Percentiles rank a stretch among this genome's conserved stretches.
phyloP scores from a whole-genome alignment of 768 basidiomycete genomes.

The Pleurotus ostreatus region DNA sequence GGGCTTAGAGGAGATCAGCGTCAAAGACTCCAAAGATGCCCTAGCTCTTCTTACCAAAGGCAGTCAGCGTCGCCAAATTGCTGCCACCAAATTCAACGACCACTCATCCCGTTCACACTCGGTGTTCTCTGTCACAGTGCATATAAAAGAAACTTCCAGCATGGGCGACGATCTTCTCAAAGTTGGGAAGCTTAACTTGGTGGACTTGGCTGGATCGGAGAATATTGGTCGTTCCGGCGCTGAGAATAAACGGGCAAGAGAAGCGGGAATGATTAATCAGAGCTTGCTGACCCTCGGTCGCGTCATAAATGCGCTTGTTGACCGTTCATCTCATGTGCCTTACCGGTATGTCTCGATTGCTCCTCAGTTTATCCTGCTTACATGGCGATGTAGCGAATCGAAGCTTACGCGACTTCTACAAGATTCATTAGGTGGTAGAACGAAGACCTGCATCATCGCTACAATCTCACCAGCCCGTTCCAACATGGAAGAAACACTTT shows the following conservation, averaged over 20 bases:
- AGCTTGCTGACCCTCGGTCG: conserved; percentile 94
- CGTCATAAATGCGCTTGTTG: conserved; percentile 95
- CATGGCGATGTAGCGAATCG: conserved; percentile 62
- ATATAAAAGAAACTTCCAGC: conserved; percentile 77
- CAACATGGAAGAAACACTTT: conserved; percentile 95
- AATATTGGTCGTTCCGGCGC: conserved; percentile 96
- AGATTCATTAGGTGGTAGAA: conserved; percentile 97
- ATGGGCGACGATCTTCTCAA: conserved; percentile 86
- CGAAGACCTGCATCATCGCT: conserved; percentile 97
- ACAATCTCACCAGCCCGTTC: conserved; percentile 92
- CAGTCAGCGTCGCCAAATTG: conserved; percentile 86
- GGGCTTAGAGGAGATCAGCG: conserved; percentile 86
- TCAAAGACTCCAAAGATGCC: conserved; percentile 80
- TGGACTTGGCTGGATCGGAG: conserved; percentile 96
- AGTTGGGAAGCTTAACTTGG: conserved; percentile 94
- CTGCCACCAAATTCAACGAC: conserved; percentile 96
- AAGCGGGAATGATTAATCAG: conserved; percentile 99
- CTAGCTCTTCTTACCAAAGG: conserved; percentile 84
- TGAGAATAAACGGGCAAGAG: conserved; percentile 89
- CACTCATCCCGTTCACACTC: conserved; percentile 97
- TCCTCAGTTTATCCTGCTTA: background rate
- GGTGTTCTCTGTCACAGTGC: conserved; percentile 94
- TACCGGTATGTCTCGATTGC: conserved; percentile 60
- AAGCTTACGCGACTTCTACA: conserved; percentile 96
- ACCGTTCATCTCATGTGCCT: conserved; percentile 87